Conservation (phyloP, 2,329 filamentous ascomycete genomes). For the Xylaria sp. region DNA sequence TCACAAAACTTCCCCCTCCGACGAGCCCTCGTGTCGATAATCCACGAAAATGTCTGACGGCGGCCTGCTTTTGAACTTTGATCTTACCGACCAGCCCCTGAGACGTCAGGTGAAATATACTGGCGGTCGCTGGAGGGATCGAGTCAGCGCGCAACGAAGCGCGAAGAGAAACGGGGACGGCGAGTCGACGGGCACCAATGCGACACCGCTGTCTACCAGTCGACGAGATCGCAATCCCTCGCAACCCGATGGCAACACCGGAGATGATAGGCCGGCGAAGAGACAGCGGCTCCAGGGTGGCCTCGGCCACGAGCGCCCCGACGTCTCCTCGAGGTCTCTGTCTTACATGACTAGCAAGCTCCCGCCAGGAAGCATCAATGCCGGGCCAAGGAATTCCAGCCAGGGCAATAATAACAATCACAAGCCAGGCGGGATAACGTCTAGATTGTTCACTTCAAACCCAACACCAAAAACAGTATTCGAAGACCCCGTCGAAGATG, state of each 20-base stretch:
- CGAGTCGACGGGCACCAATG: constrained; percentile 47
- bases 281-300: constrained; percentile 55
- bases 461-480: constrained; percentile 75
- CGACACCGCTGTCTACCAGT: constrained; percentile 47
- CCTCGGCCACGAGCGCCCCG: constrained; percentile 27
- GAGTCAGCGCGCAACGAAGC: constrained; percentile 80
- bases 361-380: constrained; percentile 51
- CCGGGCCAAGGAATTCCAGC: constrained; percentile 40
- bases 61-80: constrained; percentile 94
- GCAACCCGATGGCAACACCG: constrained; percentile 38
- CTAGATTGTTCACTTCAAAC: constrained; percentile 92
- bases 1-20: constrained; percentile 30
- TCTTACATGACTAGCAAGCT: constrained; percentile 53
- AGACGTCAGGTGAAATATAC: constrained; percentile 75
- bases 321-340: constrained; percentile 42
- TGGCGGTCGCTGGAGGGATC: constrained; percentile 93
- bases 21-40: constrained; percentile 11
- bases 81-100: constrained; percentile 75
- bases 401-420: constrained; percentile 42
- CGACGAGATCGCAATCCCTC: constrained; percentile 41
- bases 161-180: constrained; percentile 51
- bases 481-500: constrained; percentile 60
- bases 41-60: constrained; percentile 81
- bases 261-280: constrained; percentile 56
- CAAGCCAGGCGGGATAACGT: constrained; percentile 69